Evolutionary conservation across 495 filamentous ascomycete species (phyloP).

Genomic region (Penicillium bovifimosum): DNA sequence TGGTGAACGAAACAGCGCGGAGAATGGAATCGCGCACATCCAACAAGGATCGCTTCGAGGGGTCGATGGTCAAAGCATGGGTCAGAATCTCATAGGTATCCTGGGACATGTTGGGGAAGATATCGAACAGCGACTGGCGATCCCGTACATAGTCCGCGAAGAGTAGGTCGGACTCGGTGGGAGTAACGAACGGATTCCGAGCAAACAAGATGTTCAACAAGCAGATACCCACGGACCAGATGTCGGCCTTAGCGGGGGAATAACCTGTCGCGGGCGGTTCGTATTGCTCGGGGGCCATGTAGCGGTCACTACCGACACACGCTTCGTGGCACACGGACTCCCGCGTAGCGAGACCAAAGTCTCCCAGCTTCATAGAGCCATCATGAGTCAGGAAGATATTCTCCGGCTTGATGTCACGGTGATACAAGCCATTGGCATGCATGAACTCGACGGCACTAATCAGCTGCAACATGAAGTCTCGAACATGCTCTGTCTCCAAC

Average conservation of each 20-base stretch:
- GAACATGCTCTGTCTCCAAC: slow-evolving; percentile 90
- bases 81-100: slow-evolving; percentile 92
- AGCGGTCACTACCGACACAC: slow-evolving; percentile 92
- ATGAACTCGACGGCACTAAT: slow-evolving; percentile 85
- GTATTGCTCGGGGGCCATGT: slow-evolving; percentile 98
- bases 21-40: slow-evolving; percentile 70
- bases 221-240: slow-evolving; percentile 96
- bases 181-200: slow-evolving; percentile 87
- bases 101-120: slow-evolving; percentile 97
- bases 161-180: slow-evolving; percentile 77
- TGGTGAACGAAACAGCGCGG: slow-evolving; percentile 85
- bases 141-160: slow-evolving; percentile 90
- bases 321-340: slow-evolving; percentile 84
- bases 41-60: slow-evolving; percentile 75
- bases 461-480: slow-evolving; percentile 93
- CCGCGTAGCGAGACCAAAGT: slow-evolving; percentile 87
- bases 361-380: slow-evolving; percentile 90
- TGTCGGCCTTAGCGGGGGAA: slow-evolving; percentile 87
- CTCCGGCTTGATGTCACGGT: slow-evolving; percentile 98
- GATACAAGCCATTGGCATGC: slow-evolving; percentile 85
- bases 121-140: slow-evolving; percentile 91
- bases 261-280: slow-evolving; percentile 81
- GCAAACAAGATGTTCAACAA: slow-evolving; percentile 93
- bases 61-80: slow-evolving; percentile 83
- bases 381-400: slow-evolving; percentile 91